Percentiles rank a stretch among this genome's conserved stretches.
These are phyloP conservation scores for Neurospora sp. DNA, from an alignment of 495 filamentous ascomycete genomes.

Conservation along the genomic window DNA sequence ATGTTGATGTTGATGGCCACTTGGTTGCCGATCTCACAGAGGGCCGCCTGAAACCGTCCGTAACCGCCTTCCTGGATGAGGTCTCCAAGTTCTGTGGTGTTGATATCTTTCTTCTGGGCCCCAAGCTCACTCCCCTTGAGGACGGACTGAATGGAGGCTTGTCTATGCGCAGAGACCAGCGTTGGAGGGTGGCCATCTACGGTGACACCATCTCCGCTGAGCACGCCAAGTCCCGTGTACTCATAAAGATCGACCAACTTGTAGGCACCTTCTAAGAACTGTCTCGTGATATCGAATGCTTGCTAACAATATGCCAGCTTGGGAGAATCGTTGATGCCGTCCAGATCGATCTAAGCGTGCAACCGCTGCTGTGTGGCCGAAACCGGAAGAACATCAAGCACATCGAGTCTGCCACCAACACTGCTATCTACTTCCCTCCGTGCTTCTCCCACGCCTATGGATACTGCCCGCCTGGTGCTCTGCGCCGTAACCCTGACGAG, in stretches of 20 bases:
- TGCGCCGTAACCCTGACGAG: slow-evolving; percentile 72
- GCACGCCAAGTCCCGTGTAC: slow-evolving; percentile 88
- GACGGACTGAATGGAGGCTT: slow-evolving; percentile 48
- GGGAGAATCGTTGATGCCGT: slow-evolving; percentile 74
- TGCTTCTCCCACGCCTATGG: slow-evolving; percentile 83
- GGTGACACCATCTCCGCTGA: slow-evolving; percentile 92
- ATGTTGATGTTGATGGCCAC: slow-evolving; percentile 83
- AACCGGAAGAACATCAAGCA: slow-evolving; percentile 93
- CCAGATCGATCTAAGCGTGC: slow-evolving; percentile 76
- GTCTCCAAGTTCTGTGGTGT: slow-evolving; percentile 80
- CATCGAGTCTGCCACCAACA: slow-evolving; percentile 87
- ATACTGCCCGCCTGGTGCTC: slow-evolving; percentile 71
- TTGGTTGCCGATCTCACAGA: slow-evolving; percentile 73
- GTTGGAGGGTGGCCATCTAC: slow-evolving; percentile 85
- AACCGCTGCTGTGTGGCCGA: slow-evolving; percentile 82
- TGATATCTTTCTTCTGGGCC: slow-evolving; percentile 89
- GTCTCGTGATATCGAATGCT: background rate
- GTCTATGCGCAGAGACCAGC: slow-evolving; percentile 51
- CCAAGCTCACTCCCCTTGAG: slow-evolving; percentile 59
- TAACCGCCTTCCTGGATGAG: slow-evolving; percentile 76
- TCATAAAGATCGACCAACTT: slow-evolving; percentile 96
- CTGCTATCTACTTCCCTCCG: slow-evolving; percentile 95
- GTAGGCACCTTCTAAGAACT: slow-evolving; percentile 41
- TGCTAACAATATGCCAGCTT: slow-evolving; percentile 46
- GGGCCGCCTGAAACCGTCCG: slow-evolving; percentile 46